Base-by-base conservation (phyloP, 163 green algal species). In the Picocystis sp. region DNA sequence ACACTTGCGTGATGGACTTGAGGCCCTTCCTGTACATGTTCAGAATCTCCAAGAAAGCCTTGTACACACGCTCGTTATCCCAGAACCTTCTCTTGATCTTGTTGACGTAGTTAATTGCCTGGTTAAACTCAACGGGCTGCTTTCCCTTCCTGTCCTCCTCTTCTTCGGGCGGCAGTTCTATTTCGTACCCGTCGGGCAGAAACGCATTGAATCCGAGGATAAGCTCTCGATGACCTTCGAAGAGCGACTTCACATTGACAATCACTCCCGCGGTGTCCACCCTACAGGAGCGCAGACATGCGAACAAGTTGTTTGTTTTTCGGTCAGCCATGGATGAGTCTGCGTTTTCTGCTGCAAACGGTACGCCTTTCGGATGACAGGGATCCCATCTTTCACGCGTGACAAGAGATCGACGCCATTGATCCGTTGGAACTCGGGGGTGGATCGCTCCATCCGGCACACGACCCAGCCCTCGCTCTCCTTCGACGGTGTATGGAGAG, bases 151-250 rank as follows among this genome's bases (percentile, higher is more conserved):
- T 56, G 38, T 81, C 67, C 21, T 77, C 65, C 22, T 78, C 57
- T 17, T 83, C 66, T 22, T 89, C 78, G 11, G 70, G 29, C 5
- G 29, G 63, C 59, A 89, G 59, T 46, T 79, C 67, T 49, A 93
- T 93, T 61, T 74, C 66, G 49, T 71, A 74, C 35, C 58, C 84
- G 74, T 86, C 91, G 3, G 90, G 90, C 52, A 99, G 66, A 63
- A 99, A 99, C 9, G 87, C 96, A 67, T 99, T 99, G 73, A 99
- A 99, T 22, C 90, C 90, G 43, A 97, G 69, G 52, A 99, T 94
- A 8, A 99, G 81, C 63, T 95, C 80, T 5, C 74, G 64, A 65
- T 99, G 83, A 15, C 90, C 90, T 29, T 78, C 73, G 61, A 99
- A 97, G 22, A 99, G 74, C 34, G 78, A 58, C 67, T 97, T 99